Evolutionary conservation across 768 basidiomycete species (phyloP).

Genomic region (Amanita exitialis): DNA sequence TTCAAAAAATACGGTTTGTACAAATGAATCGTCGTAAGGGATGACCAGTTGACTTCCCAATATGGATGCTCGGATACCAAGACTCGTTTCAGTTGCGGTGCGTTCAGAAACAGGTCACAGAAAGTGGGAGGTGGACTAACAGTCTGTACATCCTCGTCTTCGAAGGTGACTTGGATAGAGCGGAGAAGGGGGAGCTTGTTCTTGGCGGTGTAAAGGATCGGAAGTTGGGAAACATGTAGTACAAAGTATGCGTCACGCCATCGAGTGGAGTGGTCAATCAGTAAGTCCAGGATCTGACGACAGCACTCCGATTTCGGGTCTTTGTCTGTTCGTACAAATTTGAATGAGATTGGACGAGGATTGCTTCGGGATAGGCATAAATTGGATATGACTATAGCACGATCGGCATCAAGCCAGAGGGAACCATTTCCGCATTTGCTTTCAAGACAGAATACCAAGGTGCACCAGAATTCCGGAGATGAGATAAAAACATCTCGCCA

Average conservation of each 20-base stretch:
- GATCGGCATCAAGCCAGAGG: neutral
- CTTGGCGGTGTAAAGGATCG: neutral
- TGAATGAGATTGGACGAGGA: neutral
- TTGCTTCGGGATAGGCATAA: neutral
- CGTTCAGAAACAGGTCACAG: neutral
- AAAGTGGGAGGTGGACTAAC: neutral
- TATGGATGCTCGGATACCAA: neutral
- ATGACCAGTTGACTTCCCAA: neutral
- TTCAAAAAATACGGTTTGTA: neutral
- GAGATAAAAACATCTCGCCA: neutral
- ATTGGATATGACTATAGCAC: neutral
- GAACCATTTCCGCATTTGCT: neutral
- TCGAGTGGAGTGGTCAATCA: neutral
- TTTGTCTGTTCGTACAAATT: neutral
- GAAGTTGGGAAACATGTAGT: neutral
- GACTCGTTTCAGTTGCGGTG: neutral
- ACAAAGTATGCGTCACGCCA: neutral
- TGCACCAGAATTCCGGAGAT: neutral
- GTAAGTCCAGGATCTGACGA: neutral
- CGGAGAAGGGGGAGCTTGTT: neutral
- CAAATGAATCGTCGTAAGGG: neutral
- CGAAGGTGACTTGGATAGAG: no score
- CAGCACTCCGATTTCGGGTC: neutral
- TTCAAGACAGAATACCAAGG: neutral
- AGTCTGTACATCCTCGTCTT: neutral